Percentiles rank a stretch among this genome's conserved stretches.
These are phyloP conservation scores for Rhizophagus clarus DNA, from an alignment of 192 early-diverging fungal species.

Conservation along the genomic window DNA sequence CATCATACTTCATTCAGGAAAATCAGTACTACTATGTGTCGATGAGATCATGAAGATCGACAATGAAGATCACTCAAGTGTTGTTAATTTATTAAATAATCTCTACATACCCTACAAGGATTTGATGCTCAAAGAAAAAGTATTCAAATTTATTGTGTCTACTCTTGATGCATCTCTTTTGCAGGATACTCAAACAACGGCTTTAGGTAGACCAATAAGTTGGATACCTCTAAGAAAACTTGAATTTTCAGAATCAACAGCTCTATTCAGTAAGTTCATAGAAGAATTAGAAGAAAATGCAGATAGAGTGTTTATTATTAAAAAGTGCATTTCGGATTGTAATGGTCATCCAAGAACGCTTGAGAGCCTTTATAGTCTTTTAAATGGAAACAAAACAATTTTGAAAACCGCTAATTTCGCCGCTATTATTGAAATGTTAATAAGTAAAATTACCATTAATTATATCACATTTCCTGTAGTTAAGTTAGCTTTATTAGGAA, in stretches of 20 bases:
- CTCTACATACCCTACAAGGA: not conserved
- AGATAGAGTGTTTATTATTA: not conserved
- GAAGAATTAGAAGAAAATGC: not conserved
- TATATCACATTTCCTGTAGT: constrained; percentile 2
- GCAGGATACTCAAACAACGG: not conserved
- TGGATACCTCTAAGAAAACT: not conserved
- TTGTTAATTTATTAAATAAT: not conserved
- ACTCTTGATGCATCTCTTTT: not conserved
- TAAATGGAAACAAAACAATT: not conserved
- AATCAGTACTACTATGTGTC: not conserved
- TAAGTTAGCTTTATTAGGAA: not conserved
- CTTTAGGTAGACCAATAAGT: not conserved
- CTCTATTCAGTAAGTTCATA: not conserved
- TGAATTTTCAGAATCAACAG: not conserved
- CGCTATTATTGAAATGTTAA: not conserved
- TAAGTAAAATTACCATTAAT: not conserved
- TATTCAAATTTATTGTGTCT: not conserved
- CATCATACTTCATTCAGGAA: not conserved
- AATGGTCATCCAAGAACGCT: constrained; percentile 4
- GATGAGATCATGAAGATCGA: not conserved
- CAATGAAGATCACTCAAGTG: not conserved
- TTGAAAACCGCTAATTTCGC: not conserved
- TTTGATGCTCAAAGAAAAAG: no score
- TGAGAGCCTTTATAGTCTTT: constrained; percentile 2
- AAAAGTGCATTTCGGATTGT: not conserved